Conservation (phyloP, 306 rosid species). For the Quercus suber region DNA sequence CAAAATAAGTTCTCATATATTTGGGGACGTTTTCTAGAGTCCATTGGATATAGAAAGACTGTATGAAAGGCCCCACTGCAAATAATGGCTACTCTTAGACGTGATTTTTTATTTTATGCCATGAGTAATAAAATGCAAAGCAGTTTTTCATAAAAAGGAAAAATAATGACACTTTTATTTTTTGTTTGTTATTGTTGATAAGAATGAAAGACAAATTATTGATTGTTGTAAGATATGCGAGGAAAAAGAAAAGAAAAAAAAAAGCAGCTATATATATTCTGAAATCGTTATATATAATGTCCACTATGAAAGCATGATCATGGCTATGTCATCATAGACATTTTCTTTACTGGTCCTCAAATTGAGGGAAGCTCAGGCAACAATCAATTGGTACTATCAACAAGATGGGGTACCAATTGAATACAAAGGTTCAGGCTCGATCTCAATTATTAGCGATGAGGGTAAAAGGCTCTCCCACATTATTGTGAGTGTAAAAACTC, state of each 20-base stretch:
- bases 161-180: neutral
- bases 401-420: conserved; percentile 23
- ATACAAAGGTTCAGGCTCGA: conserved; percentile 29
- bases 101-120: no score
- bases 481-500: conserved; percentile 25
- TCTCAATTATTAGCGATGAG: conserved; percentile 33
- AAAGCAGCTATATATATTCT: neutral
- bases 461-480: conserved; percentile 18
- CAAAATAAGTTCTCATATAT: no score
- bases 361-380: conserved; percentile 40
- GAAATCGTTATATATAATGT: conserved; percentile 24
- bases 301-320: conserved; percentile 14
- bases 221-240: neutral
- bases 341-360: conserved; percentile 38
- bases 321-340: conserved; percentile 17
- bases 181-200: neutral
- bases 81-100: no score
- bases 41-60: no score
- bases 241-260: neutral
- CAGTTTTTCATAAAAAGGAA: no score
- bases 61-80: no score
- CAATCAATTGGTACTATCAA: conserved; percentile 30
- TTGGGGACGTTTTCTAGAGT: no score
- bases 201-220: neutral
- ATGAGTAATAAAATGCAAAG: no score